These are phyloP conservation scores for Stellera chamaejasme DNA, from an alignment of 345 rosid genomes.

Conservation along the genomic window DNA sequence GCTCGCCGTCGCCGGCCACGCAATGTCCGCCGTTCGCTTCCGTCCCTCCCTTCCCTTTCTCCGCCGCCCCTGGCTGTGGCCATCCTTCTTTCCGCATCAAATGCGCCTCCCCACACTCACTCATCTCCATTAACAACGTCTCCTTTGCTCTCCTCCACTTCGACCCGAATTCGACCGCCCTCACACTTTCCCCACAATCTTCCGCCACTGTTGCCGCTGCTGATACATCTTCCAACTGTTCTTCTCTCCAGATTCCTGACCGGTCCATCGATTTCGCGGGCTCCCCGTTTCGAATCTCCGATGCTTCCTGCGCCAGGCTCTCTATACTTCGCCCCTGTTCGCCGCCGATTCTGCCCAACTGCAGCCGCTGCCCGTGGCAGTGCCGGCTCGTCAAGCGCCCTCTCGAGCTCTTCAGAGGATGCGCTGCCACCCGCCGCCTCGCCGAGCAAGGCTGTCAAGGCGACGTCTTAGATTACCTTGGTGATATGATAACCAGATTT, in stretches of 20 bases:
- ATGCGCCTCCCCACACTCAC: conserved; percentile 57
- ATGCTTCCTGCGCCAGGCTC: conserved; percentile 73
- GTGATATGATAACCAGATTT: conserved; percentile 26
- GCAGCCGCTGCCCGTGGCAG: conserved; percentile 55
- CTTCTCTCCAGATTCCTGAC: conserved; percentile 22
- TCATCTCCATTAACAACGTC: conserved; percentile 52
- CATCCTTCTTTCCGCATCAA: conserved; percentile 71
- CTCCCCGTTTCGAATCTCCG: conserved; percentile 64
- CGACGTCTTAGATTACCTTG: conserved; percentile 46
- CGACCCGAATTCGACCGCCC: conserved; percentile 40
- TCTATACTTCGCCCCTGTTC: conserved; percentile 54
- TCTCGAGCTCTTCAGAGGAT: conserved; percentile 46
- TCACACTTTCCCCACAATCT: conserved; percentile 38
- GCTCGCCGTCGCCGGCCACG: conserved; percentile 17
- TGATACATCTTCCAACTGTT: conserved; percentile 24
- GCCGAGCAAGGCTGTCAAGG: conserved; percentile 57
- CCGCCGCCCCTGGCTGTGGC: conserved; percentile 61
- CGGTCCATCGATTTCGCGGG: conserved; percentile 52
- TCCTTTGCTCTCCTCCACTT: conserved; percentile 46
- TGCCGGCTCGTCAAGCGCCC: conserved; percentile 54
- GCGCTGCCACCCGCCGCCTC: conserved; percentile 31
- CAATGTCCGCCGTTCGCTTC: conserved; percentile 70
- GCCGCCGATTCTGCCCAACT: conserved; percentile 39
- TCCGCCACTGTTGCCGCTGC: background rate
- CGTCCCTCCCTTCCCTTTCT: conserved; percentile 66